Evolutionary conservation across 768 basidiomycete genomes (phyloP).

Genomic region (Cyathus striatus): DNA sequence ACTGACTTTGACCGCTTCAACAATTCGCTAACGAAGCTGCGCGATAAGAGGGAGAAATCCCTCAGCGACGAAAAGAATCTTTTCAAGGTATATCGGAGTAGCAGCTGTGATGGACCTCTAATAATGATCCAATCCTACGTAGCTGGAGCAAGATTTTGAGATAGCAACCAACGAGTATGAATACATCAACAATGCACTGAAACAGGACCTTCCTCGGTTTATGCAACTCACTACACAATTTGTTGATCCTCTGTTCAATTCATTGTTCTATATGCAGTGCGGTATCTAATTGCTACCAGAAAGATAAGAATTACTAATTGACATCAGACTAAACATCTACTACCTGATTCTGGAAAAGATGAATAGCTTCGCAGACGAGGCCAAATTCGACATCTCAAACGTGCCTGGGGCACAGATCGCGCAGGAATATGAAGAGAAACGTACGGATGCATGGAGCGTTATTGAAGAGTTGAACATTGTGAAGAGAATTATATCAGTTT

Average conservation of each 20-base stretch:
- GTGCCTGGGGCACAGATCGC: constrained; percentile 66
- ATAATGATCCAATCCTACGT: constrained; percentile 26
- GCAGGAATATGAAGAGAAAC: constrained; percentile 69
- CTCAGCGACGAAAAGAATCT: constrained; percentile 94
- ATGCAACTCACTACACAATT: constrained; percentile 83
- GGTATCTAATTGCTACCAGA: constrained; percentile 1
- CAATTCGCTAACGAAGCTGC: constrained; percentile 89
- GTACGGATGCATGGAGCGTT: constrained; percentile 76
- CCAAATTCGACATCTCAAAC: constrained; percentile 70
- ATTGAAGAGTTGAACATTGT: constrained; percentile 80
- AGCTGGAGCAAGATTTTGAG: constrained; percentile 97
- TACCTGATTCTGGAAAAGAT: constrained; percentile 94
- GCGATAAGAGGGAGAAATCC: constrained; percentile 98
- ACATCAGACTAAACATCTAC: constrained; percentile 78
- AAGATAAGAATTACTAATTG: background rate
- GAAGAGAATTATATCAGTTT: constrained; percentile 81
- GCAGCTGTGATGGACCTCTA: too few species aligned
- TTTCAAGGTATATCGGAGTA: constrained; percentile 86
- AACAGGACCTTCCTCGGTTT: constrained; percentile 92
- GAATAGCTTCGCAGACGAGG: constrained; percentile 75
- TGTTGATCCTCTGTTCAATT: constrained; percentile 96
- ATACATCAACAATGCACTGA: constrained; percentile 84
- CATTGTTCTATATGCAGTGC: constrained; percentile 97
- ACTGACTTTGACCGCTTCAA: constrained; percentile 95
- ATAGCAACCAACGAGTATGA: constrained; percentile 90